phyloP scores from a whole-genome alignment of 2,329 filamentous ascomycete genomes.

The Aureobasidium sp. region DNA sequence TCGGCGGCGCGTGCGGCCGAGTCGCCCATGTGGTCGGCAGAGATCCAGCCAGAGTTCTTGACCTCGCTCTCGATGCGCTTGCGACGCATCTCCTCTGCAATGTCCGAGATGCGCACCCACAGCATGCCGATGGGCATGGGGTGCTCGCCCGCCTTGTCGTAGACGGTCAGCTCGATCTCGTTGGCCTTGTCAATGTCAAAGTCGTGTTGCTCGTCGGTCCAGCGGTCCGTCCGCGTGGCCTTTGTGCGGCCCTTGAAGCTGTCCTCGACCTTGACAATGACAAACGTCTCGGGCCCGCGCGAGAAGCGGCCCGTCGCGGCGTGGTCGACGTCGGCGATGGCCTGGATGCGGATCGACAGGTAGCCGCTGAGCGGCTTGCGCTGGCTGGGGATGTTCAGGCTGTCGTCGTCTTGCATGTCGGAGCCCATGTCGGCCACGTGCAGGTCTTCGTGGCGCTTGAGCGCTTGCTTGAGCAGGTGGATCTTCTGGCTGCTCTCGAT shows the following conservation, averaged over 20 bases:
- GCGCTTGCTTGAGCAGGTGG: slow-evolving; percentile 83
- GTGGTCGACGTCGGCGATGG: slow-evolving; percentile 92
- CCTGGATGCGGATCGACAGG: slow-evolving; percentile 76
- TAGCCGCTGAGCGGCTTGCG: slow-evolving; percentile 93
- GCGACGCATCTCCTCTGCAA: slow-evolving; percentile 91
- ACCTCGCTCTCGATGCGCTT: slow-evolving; percentile 97
- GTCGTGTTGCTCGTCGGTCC: slow-evolving; percentile 85
- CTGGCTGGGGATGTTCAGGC: slow-evolving; percentile 88
- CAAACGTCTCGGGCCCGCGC: slow-evolving; percentile 86
- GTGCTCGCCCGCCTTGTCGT: slow-evolving; percentile 86
- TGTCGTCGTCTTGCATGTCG: slow-evolving; percentile 83
- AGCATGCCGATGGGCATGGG: slow-evolving; percentile 89
- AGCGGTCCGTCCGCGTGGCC: slow-evolving; percentile 76
- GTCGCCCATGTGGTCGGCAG: slow-evolving; percentile 86
- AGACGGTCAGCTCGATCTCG: slow-evolving; percentile 94
- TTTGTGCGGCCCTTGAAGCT: slow-evolving; percentile 81
- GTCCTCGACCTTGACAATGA: slow-evolving; percentile 96
- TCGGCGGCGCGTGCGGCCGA: slow-evolving; percentile 44
- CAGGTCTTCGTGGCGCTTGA: slow-evolving; percentile 94
- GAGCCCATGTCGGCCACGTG: slow-evolving; percentile 80
- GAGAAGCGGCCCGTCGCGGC: slow-evolving; percentile 75
- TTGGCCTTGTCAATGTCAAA: slow-evolving; percentile 98
- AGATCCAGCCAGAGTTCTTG: slow-evolving; percentile 92
- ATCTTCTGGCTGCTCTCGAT: slow-evolving; percentile 99
- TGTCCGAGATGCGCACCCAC: slow-evolving; percentile 94